Conservation (phyloP, 257 asterid species). For the Capsicum rhomboideum region DNA sequence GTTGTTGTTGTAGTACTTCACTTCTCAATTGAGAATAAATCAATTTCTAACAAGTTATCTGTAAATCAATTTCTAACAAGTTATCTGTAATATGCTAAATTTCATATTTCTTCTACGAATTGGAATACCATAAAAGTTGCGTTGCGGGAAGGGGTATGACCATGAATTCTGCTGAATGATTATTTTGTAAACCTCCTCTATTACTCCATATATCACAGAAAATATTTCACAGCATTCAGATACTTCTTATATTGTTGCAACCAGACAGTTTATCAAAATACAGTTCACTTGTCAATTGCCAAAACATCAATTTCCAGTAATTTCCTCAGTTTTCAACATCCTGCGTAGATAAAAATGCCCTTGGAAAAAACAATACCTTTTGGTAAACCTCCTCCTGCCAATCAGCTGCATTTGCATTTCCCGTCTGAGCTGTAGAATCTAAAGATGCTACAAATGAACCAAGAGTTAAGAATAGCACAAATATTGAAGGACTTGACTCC, state of each 20-base stretch:
- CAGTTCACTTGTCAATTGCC: neutral
- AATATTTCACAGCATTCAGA: neutral
- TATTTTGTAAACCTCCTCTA: neutral
- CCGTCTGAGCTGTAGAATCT: slow-evolving; percentile 82
- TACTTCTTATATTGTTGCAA: neutral
- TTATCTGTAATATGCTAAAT: neutral
- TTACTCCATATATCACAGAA: neutral
- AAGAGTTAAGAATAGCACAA: neutral
- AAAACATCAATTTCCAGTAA: neutral
- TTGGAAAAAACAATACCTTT: slow-evolving; percentile 41
- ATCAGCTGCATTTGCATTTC: slow-evolving; percentile 62
- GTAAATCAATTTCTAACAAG: neutral
- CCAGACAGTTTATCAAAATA: neutral
- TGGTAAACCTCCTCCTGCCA: slow-evolving; percentile 96
- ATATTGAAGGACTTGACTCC: neutral
- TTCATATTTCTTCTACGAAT: neutral
- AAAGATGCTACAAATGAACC: slow-evolving; percentile 44
- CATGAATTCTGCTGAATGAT: neutral
- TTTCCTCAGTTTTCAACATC: neutral
- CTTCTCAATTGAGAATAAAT: neutral
- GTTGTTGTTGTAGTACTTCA: neutral
- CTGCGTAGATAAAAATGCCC: neutral
- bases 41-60: neutral
- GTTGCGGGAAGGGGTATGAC: neutral
- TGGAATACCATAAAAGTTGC: neutral